Evolutionary conservation across 495 filamentous ascomycete genomes (phyloP), one percentile per base, ranked within the genome.

Genomic region (Glarea lozoyensis): DNA sequence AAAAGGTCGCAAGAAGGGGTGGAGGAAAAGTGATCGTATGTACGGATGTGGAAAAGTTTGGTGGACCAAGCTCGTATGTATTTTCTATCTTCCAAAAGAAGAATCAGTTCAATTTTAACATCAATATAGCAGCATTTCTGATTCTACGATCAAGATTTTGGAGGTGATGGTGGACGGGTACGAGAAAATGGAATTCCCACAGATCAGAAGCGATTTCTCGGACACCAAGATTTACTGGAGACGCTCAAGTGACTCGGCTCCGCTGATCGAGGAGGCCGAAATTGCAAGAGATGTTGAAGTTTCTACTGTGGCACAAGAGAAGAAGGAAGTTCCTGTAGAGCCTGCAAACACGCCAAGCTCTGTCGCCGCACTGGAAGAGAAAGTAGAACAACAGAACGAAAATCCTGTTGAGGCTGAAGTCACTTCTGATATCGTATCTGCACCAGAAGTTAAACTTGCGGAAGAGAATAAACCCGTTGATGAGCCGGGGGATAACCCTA

Each of bases 171-270:
- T 52, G 1, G 22, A 39, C 20, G 42, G 38, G 3, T 57, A 37
- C 32, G 44, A 57, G 12, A 16, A 11, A 1, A 15, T 51, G 11
- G 44, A 42, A 11, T 57, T 57, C 31, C 54, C 54, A 7, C 47
- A 54, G 22, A 12, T 57, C 12, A 23, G 54, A 30, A 42, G 51
- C 22, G 48, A 54, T 31, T 57, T 57, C 42, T 54, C 50, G 12
- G 50, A 53, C 37, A 57, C 54, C 1, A 52, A 46, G 43, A 54
- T 57, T 18, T 57, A 57, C 27, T 54, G 43, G 50, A 29, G 52
- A 34, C 5, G 17, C 17, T 20, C 11, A 6, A 31, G n/a, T 13
- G 35, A 29, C n/a, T n/a, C n/a, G n/a, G n/a, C n/a, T n/a, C n/a
- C n/a, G n/a, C n/a, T n/a, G n/a, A n/a, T 34, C 7, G n/a, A 29